Evolutionary conservation across 495 filamentous ascomycete species (phyloP), one percentile per base, ranked within the genome.

Genomic region (Penicillium coffeae): DNA sequence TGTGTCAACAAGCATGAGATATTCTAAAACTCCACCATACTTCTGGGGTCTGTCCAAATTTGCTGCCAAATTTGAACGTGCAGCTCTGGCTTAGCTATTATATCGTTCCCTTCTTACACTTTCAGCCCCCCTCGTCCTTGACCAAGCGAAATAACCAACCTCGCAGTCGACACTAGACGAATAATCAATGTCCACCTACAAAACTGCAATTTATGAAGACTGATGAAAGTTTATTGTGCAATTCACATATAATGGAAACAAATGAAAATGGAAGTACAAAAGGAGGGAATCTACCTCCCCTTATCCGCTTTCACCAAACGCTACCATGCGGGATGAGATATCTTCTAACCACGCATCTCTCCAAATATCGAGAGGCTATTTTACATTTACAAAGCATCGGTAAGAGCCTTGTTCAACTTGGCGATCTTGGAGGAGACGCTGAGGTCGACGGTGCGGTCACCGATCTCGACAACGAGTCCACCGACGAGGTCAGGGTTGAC

Each of bases 321-420:
- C 56, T 63, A 60, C 51, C 60, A 60, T 55, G 54, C 54, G 54
- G 60, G 60, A 58, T 33, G 58, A 50, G 42, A 55, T 54, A 50
- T 51, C 46, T 51, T 60, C 50, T 58, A 55, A 60, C 38, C 50
- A 57, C 44, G 41, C 43, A 30, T 54, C 48, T 46, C 58, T 51
- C 51, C 45, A 51, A 56, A 44, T 48, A 51, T 43, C 27, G 21
- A 42, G n/a, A 37, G 52, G 52, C 43, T 62, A 62, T 63, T 65
- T 58, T 65, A 59, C 60, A 73, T 90, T 90, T 90, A 98, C 85
- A 97, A 74, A 67, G 87, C 80, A 76, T 98, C 94, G 52, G 80
- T 89, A 61, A 98, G 85, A 65, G 95, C 85, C 85, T 98, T 98
- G 87, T 97, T 98, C 84, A 97, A 86, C 81, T 90, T 94, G 69